phyloP scores from a whole-genome alignment of 345 rosid genomes.

The Excoecaria cochinchinensis region DNA sequence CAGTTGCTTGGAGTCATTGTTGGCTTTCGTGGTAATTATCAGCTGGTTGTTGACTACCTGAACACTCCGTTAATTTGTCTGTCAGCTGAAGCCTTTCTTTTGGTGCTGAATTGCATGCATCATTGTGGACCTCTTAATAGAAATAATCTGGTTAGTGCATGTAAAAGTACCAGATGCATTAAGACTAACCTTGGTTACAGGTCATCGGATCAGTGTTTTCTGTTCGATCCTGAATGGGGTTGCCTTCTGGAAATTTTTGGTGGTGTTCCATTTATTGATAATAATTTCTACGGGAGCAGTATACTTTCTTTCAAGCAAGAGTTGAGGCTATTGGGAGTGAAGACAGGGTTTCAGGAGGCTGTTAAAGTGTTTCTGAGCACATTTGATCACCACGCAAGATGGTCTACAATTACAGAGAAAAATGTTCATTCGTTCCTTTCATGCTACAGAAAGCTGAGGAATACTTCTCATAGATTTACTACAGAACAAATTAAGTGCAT shows the following conservation, averaged over 20 bases:
- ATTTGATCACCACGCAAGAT: slow-evolving; percentile 41
- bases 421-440: slow-evolving; percentile 39
- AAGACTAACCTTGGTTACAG: slow-evolving; percentile 51
- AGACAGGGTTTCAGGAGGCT: slow-evolving; percentile 47
- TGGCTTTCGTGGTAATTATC: slow-evolving; percentile 29
- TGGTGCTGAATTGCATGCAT: slow-evolving; percentile 44
- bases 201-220: slow-evolving; percentile 51
- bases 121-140: not conserved
- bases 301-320: slow-evolving; percentile 32
- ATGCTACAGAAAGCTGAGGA: slow-evolving; percentile 42
- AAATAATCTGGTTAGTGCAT: slow-evolving; percentile 20
- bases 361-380: slow-evolving; percentile 29
- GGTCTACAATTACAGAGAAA: slow-evolving; percentile 32
- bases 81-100: slow-evolving; percentile 43
- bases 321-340: slow-evolving; percentile 49
- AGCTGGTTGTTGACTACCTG: slow-evolving; percentile 40
- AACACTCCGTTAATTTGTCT: slow-evolving; percentile 29
- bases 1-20: slow-evolving; percentile 54
- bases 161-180: slow-evolving; percentile 38
- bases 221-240: slow-evolving; percentile 55
- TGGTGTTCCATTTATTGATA: slow-evolving; percentile 43
- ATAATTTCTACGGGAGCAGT: slow-evolving; percentile 36
- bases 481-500: slow-evolving; percentile 35
- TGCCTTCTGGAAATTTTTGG: slow-evolving; percentile 49
- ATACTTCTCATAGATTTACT: slow-evolving; percentile 20